Percentiles rank a stretch among this genome's conserved stretches.
These are phyloP conservation scores for Ophiostoma populinum DNA, from an alignment of 2,329 filamentous ascomycete genomes.

Conservation along the genomic window DNA sequence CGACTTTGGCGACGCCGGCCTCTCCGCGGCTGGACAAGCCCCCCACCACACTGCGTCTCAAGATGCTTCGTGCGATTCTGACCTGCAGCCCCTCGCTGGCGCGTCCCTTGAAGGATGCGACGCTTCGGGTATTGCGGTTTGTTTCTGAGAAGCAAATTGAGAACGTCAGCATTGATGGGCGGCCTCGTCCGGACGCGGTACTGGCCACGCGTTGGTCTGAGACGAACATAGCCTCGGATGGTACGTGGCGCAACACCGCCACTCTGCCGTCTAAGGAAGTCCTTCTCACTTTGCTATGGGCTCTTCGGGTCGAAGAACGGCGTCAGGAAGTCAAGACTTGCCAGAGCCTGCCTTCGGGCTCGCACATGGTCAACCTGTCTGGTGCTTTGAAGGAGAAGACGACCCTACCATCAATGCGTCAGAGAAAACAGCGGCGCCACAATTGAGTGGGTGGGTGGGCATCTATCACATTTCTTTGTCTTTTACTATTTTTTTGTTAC, in stretches of 20 bases:
- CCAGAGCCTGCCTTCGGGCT: too few species aligned
- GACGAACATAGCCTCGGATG: conserved; percentile 13
- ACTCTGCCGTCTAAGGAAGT: conserved; percentile 29
- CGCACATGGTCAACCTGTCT: conserved; percentile 6
- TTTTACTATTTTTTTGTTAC: conserved; percentile 3
- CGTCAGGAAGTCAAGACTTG: too few species aligned
- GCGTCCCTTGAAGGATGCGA: conserved; percentile 59
- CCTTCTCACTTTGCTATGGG: conserved; percentile 30
- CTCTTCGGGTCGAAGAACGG: conserved; percentile 25
- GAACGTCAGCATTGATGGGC: conserved; percentile 25
- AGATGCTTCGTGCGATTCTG: conserved; percentile 46
- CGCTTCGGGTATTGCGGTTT: conserved; percentile 56
- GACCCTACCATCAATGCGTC: background rate
- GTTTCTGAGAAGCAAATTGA: conserved; percentile 33
- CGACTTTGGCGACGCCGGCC: conserved; percentile 21
- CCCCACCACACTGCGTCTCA: conserved; percentile 42
- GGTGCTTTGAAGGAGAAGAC: background rate
- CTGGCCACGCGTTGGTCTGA: conserved; percentile 16
- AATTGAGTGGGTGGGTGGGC: background rate
- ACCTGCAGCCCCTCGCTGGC: conserved; percentile 58
- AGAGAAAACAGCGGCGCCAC: conserved; percentile 2
- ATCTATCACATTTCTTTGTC: conserved; percentile 1
- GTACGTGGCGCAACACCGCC: conserved; percentile 19
- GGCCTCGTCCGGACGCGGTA: conserved; percentile 12
- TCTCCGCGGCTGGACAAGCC: conserved; percentile 32